A percentile compares a stretch with the other conserved stretches of the same genome.
phyloP scores from a whole-genome alignment of 306 rosid genomes.

The Calophaca sinica region DNA sequence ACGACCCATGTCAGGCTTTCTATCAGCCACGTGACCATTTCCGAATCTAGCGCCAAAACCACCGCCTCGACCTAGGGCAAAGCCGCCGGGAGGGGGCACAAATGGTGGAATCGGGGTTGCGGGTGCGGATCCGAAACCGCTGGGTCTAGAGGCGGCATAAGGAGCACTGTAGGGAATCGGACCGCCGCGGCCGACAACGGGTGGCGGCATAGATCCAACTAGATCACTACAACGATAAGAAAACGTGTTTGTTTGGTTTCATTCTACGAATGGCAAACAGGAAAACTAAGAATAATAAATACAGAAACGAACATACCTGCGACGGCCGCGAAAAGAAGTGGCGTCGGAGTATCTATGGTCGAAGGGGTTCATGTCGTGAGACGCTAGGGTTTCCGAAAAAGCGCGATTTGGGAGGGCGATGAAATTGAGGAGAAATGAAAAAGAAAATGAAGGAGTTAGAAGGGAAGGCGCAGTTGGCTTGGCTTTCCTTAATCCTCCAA shows the following conservation, averaged over 20 bases:
- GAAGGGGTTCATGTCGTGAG: slow-evolving; percentile 61
- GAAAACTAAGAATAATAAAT: background rate
- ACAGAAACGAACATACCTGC: slow-evolving; percentile 55
- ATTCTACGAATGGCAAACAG: background rate
- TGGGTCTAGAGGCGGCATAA: slow-evolving; percentile 42
- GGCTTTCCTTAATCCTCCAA: background rate
- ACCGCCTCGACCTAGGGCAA: slow-evolving; percentile 67
- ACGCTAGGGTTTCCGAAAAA: slow-evolving; percentile 47
- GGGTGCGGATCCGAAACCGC: slow-evolving; percentile 48
- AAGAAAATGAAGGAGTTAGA: background rate
- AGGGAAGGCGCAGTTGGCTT: background rate
- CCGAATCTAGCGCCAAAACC: slow-evolving; percentile 42
- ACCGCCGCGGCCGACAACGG: slow-evolving; percentile 60
- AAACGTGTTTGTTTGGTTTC: background rate
- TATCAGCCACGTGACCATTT: slow-evolving; percentile 45
- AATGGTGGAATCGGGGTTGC: slow-evolving; percentile 60
- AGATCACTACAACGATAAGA: slow-evolving; percentile 58
- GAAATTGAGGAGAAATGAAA: background rate
- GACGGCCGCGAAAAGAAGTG: slow-evolving; percentile 80
- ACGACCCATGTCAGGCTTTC: slow-evolving; percentile 45
- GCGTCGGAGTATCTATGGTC: slow-evolving; percentile 72
- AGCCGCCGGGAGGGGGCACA: slow-evolving; percentile 75
- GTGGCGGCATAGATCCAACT: slow-evolving; percentile 59
- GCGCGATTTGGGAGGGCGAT: background rate
- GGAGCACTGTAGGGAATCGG: slow-evolving; percentile 49